Conservation (phyloP, 192 early-diverging fungal species). For the Gamsiella multidivaricata region DNA sequence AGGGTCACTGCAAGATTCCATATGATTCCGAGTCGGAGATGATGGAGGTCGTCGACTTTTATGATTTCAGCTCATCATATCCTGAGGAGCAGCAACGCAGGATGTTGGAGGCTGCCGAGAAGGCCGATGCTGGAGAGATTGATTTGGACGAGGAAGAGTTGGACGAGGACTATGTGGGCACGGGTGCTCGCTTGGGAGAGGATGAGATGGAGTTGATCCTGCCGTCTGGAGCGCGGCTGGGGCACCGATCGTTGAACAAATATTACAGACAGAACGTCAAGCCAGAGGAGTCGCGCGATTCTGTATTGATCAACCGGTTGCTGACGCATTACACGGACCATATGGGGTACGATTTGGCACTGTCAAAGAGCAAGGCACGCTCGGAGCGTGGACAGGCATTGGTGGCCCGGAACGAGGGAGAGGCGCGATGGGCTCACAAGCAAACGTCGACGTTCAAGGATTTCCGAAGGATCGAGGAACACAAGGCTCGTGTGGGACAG, state of each 20-base stretch:
- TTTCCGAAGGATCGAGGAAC: conserved; percentile 67
- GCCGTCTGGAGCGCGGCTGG: conserved; percentile 83
- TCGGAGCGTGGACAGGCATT: conserved; percentile 53
- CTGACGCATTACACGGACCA: conserved; percentile 74
- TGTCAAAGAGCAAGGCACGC: conserved; percentile 54
- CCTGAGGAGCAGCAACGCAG: conserved; percentile 65
- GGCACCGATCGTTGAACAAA: conserved; percentile 80
- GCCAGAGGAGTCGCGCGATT: conserved; percentile 72
- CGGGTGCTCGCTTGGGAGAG: conserved; percentile 65
- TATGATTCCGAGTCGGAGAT: conserved; percentile 94
- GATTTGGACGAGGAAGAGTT: conserved; percentile 63
- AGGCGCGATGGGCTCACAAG: conserved; percentile 57
- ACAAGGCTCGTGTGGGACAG: conserved; percentile 72
- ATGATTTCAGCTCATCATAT: conserved; percentile 93
- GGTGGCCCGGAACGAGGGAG: conserved; percentile 50
- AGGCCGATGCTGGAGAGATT: conserved; percentile 53
- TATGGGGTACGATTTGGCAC: conserved; percentile 55
- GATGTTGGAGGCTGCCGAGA: conserved; percentile 54
- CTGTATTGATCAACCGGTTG: conserved; percentile 82
- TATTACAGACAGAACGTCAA: conserved; percentile 91
- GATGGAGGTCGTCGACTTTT: conserved; percentile 93
- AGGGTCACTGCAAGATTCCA: conserved; percentile 97
- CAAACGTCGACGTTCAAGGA: conserved; percentile 68
- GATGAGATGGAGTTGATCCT: conserved; percentile 90
- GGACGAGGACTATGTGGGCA: conserved; percentile 39